phyloP scores from a whole-genome alignment of 78 protist genomes.

The Anaeramoeba ignava region DNA sequence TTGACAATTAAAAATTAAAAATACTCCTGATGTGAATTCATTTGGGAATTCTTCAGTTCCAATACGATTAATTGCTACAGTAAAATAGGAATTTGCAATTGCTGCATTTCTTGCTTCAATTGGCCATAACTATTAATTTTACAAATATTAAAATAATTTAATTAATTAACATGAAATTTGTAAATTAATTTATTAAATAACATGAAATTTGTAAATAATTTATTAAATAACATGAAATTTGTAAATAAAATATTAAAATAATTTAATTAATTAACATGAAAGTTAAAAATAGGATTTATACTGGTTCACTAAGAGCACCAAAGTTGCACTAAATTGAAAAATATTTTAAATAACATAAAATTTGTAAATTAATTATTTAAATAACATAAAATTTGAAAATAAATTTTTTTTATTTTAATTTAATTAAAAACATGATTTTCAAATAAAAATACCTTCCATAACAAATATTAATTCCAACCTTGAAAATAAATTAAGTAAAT shows the following conservation, averaged over 20 bases:
- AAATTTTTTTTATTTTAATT: slow-evolving; percentile 79
- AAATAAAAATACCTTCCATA: slow-evolving; percentile 87
- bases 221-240: too few species aligned
- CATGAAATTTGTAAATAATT: too few species aligned
- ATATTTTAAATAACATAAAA: too few species aligned
- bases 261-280: too few species aligned
- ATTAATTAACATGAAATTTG: background rate
- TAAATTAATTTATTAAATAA: too few species aligned
- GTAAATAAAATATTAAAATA: too few species aligned
- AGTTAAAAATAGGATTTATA: background rate
- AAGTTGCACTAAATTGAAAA: too few species aligned
- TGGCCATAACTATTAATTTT: slow-evolving; percentile 85
- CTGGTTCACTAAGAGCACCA: slow-evolving; percentile 53
- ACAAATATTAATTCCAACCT: slow-evolving; percentile 79
- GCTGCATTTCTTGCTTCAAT: slow-evolving; percentile 77
- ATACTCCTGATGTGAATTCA: slow-evolving; percentile 48
- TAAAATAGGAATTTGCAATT: slow-evolving; percentile 56
- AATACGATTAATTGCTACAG: slow-evolving; percentile 71
- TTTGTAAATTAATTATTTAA: too few species aligned
- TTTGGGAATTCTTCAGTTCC: slow-evolving; percentile 80
- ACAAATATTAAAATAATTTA: slow-evolving; percentile 51
- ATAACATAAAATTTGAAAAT: too few species aligned
- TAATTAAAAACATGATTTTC: slow-evolving; percentile 72
- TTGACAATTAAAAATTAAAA: background rate
- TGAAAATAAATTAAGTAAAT: background rate